Evolutionary conservation across 352 stramenopile genomes (phyloP), one percentile per base, ranked within the genome.

Genomic region (Pythium phragmitis): DNA sequence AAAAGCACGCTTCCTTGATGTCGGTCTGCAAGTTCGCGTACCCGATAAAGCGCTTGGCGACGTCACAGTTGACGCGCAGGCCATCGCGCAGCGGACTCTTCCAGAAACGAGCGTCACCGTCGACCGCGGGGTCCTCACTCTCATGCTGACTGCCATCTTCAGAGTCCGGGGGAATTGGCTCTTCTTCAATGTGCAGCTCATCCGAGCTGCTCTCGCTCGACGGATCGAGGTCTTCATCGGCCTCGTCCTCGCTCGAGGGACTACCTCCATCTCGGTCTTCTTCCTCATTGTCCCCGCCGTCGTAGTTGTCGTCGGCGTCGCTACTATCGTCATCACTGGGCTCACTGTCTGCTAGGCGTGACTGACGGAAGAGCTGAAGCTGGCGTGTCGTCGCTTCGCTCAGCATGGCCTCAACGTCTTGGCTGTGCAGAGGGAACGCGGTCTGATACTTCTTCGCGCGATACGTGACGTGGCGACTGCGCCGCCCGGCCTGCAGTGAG

Each of bases 1-100:
- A 92, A 57, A 96, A 97, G 0, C 74, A 74, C 0, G 88, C 88
- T 65, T 97, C 88, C 65, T 97, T 97, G 66, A 97, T 96, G 39
- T 96, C 89, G 0, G 89, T 97, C 69, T 95, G 79, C 19, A 89
- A 69, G 62, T 97, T 97, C 73, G 85, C 91, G 55, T 93, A 93
- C 6, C 89, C 89, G 36, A 94, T 85, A 47, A 93, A 96, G 0
- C 89, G 85, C 34, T 78, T 74, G 14, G 88, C 69, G 14, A 85
- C 74, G 39, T 91, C 78, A 28, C 76, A 88, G 63, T 88, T 91
- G 7, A 94, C 80, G 0, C 47, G 36, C 2, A 72, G 65, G 0
- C 69, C 79, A 16, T 77, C 73, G 21, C 83, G 50, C 7, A 64
- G 45, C 7, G 63, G 57, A n/a, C 78, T 76, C 17, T 74, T 70